phyloP scores from a whole-genome alignment of 345 rosid species.

The Salix brachista region DNA sequence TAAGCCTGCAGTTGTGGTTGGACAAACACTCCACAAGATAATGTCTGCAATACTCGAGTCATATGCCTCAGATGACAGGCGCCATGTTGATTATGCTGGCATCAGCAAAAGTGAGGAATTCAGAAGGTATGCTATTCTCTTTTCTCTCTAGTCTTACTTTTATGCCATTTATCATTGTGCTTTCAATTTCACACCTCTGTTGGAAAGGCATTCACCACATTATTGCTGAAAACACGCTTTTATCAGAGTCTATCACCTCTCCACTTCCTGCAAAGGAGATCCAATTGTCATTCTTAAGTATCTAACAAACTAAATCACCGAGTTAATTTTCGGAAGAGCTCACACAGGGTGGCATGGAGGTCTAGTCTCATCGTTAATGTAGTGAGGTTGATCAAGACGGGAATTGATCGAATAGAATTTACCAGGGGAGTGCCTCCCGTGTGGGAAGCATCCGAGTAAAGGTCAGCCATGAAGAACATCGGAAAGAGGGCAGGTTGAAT shows the following conservation, averaged over 20 bases:
- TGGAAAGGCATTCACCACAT: not conserved
- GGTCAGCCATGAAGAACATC: not conserved
- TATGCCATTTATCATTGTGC: not conserved
- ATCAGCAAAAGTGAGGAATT: constrained; percentile 77
- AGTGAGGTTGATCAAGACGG: not conserved
- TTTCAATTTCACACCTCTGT: not conserved
- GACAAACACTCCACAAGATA: constrained; percentile 50
- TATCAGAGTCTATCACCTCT: not conserved
- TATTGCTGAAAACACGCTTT: not conserved
- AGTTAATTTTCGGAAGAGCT: not conserved
- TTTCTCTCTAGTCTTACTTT: not conserved
- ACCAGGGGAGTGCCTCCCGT: not conserved
- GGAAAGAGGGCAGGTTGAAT: not conserved
- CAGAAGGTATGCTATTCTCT: constrained; percentile 46
- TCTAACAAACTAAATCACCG: not conserved
- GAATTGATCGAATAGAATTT: not conserved
- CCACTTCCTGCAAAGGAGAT: not conserved
- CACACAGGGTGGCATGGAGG: not conserved
- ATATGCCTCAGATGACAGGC: constrained; percentile 60
- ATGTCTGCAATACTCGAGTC: constrained; percentile 82
- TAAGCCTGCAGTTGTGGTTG: constrained; percentile 44
- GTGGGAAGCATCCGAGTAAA: not conserved
- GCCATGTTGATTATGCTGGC: constrained; percentile 53
- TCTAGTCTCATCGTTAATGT: not conserved
- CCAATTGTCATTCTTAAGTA: not conserved